phyloP scores from a whole-genome alignment of 106 monocot genomes.

The Triglochin maritima region DNA sequence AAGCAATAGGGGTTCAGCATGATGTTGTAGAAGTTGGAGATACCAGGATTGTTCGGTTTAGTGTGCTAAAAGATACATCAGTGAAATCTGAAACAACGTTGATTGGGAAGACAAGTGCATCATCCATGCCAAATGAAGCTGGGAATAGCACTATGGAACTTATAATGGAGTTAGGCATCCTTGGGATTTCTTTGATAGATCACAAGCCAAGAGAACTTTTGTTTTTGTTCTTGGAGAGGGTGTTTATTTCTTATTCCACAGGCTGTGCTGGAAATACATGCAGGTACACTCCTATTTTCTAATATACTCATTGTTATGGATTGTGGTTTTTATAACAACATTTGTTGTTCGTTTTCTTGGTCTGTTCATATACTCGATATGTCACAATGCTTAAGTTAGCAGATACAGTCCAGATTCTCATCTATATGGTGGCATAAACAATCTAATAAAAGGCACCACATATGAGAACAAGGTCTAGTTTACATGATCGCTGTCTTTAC shows the following conservation, averaged over 20 bases:
- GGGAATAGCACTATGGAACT: constrained; percentile 45
- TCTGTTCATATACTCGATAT: too few species aligned
- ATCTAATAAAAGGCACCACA: too few species aligned
- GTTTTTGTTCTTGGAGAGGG: constrained; percentile 74
- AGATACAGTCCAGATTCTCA: too few species aligned
- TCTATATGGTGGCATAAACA: too few species aligned
- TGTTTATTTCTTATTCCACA: constrained; percentile 76
- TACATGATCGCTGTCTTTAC: too few species aligned
- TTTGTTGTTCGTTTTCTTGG: too few species aligned
- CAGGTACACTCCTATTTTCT: constrained; percentile 40
- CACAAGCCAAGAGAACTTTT: constrained; percentile 82
- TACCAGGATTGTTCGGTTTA: constrained; percentile 48
- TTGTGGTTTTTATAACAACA: too few species aligned
- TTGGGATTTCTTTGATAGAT: constrained; percentile 84
- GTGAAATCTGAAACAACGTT: constrained; percentile 12
- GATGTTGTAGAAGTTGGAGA: constrained; percentile 41
- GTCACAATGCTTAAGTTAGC: too few species aligned
- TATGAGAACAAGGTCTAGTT: too few species aligned
- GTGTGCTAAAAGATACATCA: constrained; percentile 19
- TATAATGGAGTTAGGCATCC: constrained; percentile 67
- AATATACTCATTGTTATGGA: not conserved
- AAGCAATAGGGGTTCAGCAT: constrained; percentile 36
- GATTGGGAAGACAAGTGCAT: constrained; percentile 4
- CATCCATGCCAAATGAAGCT: constrained; percentile 27
- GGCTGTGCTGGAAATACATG: constrained; percentile 66